Base-by-base conservation (phyloP, 2,329 filamentous ascomycete species). In the Botrytis tulipae region DNA sequence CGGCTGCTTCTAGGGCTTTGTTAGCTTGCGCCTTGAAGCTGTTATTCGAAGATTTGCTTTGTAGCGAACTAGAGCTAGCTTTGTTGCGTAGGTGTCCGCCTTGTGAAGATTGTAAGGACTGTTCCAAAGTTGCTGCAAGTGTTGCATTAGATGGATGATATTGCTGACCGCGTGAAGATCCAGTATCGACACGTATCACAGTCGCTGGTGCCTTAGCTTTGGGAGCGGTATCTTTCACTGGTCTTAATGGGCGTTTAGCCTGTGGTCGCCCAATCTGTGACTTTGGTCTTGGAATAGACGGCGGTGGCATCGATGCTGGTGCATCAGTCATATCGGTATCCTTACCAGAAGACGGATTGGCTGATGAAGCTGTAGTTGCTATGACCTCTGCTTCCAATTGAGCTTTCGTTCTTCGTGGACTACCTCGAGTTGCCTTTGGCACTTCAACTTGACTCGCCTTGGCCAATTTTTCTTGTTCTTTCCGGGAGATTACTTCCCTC, bases 1-100 rank as follows among this genome's bases (percentile, higher is more conserved):
- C 92, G 3, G 92, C 93, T 66, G 92, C 86, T 71, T 95, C 90
- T 35, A 95, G 84, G 2, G 92, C 91, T 80, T 92, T 93, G n/a
- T 85, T 86, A 46, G 83, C 83, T n/a, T 90, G 87, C n/a, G 89
- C 89, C 10, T 92, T 93, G 71, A 94, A 85, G 79, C 87, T 93
- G 71, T 81, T 84, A 29, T 83, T 84, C 1, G 84, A 83, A 60
- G 84, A 78, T 71, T 82, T 82, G 77, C 77, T 80, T 74, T 78
- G 80, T 73, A 78, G 76, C 25, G 82, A 82, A 60, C 80, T 79
- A n/a, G 79, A 79, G 81, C 92, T 94, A 1, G 89, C 84, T 81
- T 94, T 95, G 80, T 87, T 89, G 75, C 85, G 87, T 46, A 87
- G 75, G 32, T 82, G 82, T 18, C 80, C 82, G 77, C 44, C 3